Base-by-base conservation (phyloP, 2,329 filamentous ascomycete genomes). In the Aspergillus sp. region DNA sequence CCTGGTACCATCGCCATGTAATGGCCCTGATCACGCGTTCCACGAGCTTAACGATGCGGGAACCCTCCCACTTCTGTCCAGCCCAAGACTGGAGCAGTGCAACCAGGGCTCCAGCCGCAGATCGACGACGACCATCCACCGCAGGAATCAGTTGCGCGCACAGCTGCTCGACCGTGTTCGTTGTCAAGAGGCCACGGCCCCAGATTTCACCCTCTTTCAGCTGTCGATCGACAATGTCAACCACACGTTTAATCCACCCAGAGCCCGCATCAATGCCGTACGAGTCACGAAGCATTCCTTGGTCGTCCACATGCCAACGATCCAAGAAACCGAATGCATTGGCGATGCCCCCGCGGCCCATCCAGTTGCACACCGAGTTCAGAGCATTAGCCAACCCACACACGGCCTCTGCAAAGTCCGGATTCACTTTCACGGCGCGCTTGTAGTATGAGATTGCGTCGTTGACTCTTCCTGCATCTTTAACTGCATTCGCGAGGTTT, bases 361-460 rank as follows among this genome's bases (percentile, higher is more conserved):
- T 84, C 95, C 95, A 99, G 68, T 93, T 90, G 71, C 95, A 99
- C 5, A 99, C 93, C 6, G 95, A 98, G 71, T 97, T 98, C 51
- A 99, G 80, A 1, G 95, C 93, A 57, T 96, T 98, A 2, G 92
- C 93, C 52, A 99, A 82, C 7, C 95, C 95, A 73, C 95, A 99
- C 0, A 99, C 93, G 6, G 95, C 95, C 76, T 99, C 95, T 1
- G 95, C 91, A 76, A 99, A 99, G 34, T 96, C 89, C 0, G 95
- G 93, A 65, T 95, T 99, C n/a, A 93, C 87, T 34, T 84, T 83
- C 9, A 99, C 93, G 39, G 95, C 95, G 62, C 93, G 86, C 68
- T 86, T 90, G 78, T 99, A 99, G 72, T 96, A 98, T 24, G 80
- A 78, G 58, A 99, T 98, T 1, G 95, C 95, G 71, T 99, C 95